Evolutionary conservation across 768 basidiomycete species (phyloP).

Genomic region (Termitomyces sp.): DNA sequence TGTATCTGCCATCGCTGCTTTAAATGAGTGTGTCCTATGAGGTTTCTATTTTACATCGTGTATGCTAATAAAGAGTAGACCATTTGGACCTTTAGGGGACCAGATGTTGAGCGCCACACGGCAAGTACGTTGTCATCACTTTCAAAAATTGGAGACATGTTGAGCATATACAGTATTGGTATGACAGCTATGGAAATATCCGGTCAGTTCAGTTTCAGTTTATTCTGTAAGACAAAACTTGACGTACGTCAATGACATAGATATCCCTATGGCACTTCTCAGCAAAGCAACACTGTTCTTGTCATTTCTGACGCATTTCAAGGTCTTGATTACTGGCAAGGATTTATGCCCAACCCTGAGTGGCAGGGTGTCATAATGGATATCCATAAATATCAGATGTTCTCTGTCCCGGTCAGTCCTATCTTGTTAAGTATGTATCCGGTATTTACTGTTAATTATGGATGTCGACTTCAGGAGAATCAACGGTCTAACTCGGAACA

Average conservation of each 20-base stretch:
- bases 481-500: conserved; percentile 45
- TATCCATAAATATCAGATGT: conserved; percentile 77
- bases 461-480: conserved; percentile 29
- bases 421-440: neutral
- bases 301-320: conserved; percentile 81
- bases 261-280: conserved; percentile 27
- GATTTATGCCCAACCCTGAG: conserved; percentile 47
- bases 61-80: conserved; percentile 33
- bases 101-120: conserved; percentile 42
- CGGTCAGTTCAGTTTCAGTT: conserved; percentile 34
- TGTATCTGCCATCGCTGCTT: conserved; percentile 63
- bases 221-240: neutral
- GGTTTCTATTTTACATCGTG: too few relatives aligned
- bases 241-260: conserved; percentile 14
- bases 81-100: conserved; percentile 60
- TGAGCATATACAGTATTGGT: conserved; percentile 49
- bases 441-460: too few relatives aligned
- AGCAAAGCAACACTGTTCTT: conserved; percentile 58
- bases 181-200: conserved; percentile 69
- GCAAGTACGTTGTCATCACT: conserved; percentile 25
- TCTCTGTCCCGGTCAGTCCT: conserved; percentile 45
- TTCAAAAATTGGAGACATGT: neutral
- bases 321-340: conserved; percentile 61
- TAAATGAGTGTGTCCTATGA: conserved; percentile 60
- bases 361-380: conserved; percentile 71